Base-by-base conservation (phyloP, 345 rosid species). In the Melaleuca alternifolia region DNA sequence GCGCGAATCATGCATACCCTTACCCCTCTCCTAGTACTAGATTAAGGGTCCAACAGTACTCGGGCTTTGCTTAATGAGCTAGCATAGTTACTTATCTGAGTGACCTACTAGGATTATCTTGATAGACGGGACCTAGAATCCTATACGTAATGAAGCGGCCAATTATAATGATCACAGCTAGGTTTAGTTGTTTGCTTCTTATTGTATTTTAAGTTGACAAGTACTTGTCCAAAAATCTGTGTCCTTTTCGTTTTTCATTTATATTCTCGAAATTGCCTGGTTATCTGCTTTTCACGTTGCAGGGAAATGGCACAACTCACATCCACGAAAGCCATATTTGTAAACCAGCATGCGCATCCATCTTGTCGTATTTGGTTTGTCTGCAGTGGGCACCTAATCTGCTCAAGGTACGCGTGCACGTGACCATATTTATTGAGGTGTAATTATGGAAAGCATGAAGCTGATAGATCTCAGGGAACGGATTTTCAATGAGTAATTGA, bases 311-410 rank as follows among this genome's bases (percentile, higher is more conserved):
- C 54, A 24, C 90, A 91, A 65, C 90, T 94, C 76, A 91, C 84
- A 88, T 95, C 98, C 48, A 86, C 61, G 82, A 95, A 95, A 89
- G 95, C 97, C n/a, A 92, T 87, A 84, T 92, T 90, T 85, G 92
- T 94, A 57, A 87, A 85, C 65, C 91, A 87, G 57, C 90, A 90
- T 37, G 93, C 90, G 1, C 95, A 94, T 84, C 87, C 51, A 84
- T 92, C 91, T 56, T 94, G 98, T 84, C 88, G 85, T 52, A 85
- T 93, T 84, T 92, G 91, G 94, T 95, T 93, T 89, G 87, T 91
- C 86, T 95, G 97, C 86, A 89, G 88, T 44, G 93, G 93, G 18
- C 88, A 89, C 57, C 90, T 89, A 85, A 87, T 95, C 83, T 84
- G 83, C 85, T 82, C 85, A 50, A 89, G 94, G 98, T 95, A 88